These are phyloP conservation scores for Diutina pseudorugosa DNA, from an alignment of 1,139 yeast genomes.

Conservation along the genomic window DNA sequence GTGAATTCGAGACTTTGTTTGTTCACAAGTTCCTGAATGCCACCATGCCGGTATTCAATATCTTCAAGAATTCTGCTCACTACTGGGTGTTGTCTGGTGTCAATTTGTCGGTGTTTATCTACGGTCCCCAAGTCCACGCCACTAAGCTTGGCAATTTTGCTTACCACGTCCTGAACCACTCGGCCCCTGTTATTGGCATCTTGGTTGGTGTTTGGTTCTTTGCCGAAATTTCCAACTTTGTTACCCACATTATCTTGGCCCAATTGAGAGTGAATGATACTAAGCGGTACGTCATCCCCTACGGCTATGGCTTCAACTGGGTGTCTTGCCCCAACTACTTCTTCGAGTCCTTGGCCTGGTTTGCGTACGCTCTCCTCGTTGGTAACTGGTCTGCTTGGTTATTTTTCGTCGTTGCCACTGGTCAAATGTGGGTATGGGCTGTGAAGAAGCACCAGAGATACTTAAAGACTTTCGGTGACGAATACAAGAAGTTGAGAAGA, in stretches of 20 bases:
- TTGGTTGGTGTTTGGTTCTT: slow-evolving; percentile 42
- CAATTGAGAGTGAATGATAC: slow-evolving; percentile 38
- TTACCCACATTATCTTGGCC: slow-evolving; percentile 53
- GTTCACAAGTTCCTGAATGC: slow-evolving; percentile 78
- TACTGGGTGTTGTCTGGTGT: slow-evolving; percentile 87
- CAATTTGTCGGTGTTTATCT: slow-evolving; percentile 54
- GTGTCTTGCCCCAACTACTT: slow-evolving; percentile 77
- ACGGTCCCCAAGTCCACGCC: slow-evolving; percentile 12
- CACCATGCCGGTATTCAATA: slow-evolving; percentile 83
- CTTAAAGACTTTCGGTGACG: slow-evolving; percentile 58
- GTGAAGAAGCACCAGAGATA: slow-evolving; percentile 58
- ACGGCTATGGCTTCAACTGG: slow-evolving; percentile 31
- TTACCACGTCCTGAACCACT: slow-evolving; percentile 17
- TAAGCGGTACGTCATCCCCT: slow-evolving; percentile 30
- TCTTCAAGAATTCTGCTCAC: slow-evolving; percentile 81
- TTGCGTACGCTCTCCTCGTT: slow-evolving; percentile 51
- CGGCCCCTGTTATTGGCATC: slow-evolving; percentile 14
- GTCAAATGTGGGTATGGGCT: slow-evolving; percentile 78
- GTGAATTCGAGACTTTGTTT: slow-evolving; percentile 77
- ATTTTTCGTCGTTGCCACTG: slow-evolving; percentile 59
- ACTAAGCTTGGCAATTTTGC: slow-evolving; percentile 6
- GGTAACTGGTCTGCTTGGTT: slow-evolving; percentile 70
- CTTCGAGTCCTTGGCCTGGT: slow-evolving; percentile 73
- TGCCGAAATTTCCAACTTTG: slow-evolving; percentile 62
- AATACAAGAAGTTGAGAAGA: slow-evolving; percentile 58